Conservation (phyloP, 1,139 yeast species). For the Kodamaea ohmeri region DNA sequence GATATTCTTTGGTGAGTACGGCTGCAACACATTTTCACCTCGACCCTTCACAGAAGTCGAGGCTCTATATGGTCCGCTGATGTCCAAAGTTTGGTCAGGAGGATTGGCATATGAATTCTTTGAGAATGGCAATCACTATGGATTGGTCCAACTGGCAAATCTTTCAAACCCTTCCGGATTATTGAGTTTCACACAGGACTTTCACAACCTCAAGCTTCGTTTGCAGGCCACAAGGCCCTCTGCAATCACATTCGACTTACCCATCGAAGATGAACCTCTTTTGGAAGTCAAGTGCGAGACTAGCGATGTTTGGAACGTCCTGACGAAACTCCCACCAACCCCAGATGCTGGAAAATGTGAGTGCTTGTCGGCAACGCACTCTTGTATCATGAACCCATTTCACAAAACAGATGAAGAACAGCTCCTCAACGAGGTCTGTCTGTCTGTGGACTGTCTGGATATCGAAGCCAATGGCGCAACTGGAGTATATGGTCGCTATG, state of each 20-base stretch:
- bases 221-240: constrained; percentile 33
- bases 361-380: constrained; percentile 50
- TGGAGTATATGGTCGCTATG: constrained; percentile 57
- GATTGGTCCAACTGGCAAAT: constrained; percentile 27
- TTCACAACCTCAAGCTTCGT: constrained; percentile 32
- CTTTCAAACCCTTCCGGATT: constrained; percentile 30
- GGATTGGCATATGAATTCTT: constrained; percentile 42
- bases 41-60: constrained; percentile 55
- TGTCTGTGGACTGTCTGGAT: constrained; percentile 49
- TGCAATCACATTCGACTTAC: constrained; percentile 18
- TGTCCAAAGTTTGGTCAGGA: constrained; percentile 43
- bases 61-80: constrained; percentile 33
- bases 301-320: constrained; percentile 40
- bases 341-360: constrained; percentile 57
- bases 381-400: constrained; percentile 47
- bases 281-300: constrained; percentile 23
- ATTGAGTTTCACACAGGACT: constrained; percentile 36
- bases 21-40: constrained; percentile 53
- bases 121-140: constrained; percentile 36
- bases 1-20: constrained; percentile 60
- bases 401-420: constrained; percentile 29
- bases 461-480: constrained; percentile 45
- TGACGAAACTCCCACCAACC: constrained; percentile 46
- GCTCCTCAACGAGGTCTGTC: constrained; percentile 48
- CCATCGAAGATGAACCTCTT: not conserved